Conservation (phyloP, 176 grass and related monocot species). For the Paspalum vaginatum region DNA sequence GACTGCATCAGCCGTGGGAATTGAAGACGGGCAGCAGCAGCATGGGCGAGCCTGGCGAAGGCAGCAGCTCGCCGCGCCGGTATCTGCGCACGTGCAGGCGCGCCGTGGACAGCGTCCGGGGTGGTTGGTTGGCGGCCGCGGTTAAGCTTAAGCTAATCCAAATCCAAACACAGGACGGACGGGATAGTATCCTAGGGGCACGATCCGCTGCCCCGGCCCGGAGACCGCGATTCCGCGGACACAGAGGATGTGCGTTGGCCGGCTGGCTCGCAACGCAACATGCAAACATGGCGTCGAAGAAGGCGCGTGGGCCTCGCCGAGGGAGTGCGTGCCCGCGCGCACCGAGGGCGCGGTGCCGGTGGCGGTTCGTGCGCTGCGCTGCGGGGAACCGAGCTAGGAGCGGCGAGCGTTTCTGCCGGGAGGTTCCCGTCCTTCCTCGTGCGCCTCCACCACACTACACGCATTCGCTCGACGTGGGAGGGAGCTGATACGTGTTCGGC, state of each 20-base stretch:
- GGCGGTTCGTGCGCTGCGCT: neutral
- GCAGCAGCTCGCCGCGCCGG: neutral
- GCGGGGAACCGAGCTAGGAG: neutral
- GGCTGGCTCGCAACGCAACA: too few relatives aligned
- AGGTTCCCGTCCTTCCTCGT: neutral
- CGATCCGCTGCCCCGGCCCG: too few relatives aligned
- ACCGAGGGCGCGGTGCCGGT: neutral
- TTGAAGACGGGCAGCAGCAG: neutral
- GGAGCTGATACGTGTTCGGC: neutral
- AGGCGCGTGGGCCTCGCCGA: neutral
- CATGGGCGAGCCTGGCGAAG: neutral
- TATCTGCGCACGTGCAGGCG: neutral
- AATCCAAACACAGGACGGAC: too few relatives aligned
- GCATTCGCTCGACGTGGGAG: neutral
- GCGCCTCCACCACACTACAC: neutral
- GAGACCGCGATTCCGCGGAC: too few relatives aligned
- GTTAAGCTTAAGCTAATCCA: too few relatives aligned
- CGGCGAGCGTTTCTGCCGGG: neutral
- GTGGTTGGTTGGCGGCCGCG: conserved; percentile 3
- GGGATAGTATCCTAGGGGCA: too few relatives aligned
- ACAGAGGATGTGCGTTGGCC: too few relatives aligned
- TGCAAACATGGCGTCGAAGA: neutral
- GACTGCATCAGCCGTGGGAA: conserved; percentile 22
- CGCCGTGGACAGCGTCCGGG: neutral
- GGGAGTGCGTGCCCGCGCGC: neutral